Evolutionary conservation across 2,329 filamentous ascomycete genomes (phyloP), one percentile per base, ranked within the genome.

Genomic region (Scopulariopsis brevicaulis): DNA sequence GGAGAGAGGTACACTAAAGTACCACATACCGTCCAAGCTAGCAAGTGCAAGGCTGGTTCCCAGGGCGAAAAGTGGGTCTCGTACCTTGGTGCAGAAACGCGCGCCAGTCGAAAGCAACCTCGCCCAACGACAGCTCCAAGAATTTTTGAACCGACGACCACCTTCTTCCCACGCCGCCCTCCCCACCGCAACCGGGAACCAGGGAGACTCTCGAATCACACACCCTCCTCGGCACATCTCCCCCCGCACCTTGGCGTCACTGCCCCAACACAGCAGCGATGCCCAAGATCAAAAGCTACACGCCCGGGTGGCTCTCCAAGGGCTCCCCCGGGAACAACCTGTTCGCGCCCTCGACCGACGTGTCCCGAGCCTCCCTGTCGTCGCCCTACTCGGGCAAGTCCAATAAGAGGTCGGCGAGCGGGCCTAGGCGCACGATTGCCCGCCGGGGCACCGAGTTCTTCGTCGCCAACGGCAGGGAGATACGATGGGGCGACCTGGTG

Each of bases 401-500:
- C 50, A 62, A 61, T 57, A 77, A 73, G 68, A 74, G 74, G 63
- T 57, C 69, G 1, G 65, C 69, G 22, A 66, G 69, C 1, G 81
- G 82, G 20, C 81, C 83, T 11, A 75, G 78, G 59, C 73, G 83
- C 62, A 91, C 85, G 0, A 86, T 97, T 65, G 92, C 91, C 11
- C 84, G 82, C 55, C 80, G 93, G 60, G 91, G 89, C 18, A 90
- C 89, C 1, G 92, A 99, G 66, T 76, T 97, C 11, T 97, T 97
- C 68, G 85, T 90, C 14, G 92, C 91, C 22, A 85, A 88, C 48
- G 92, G 92, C 54, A 92, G 87, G 65, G 90, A 97, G 71, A 87
- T 99, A 61, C 82, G 92, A 70, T 99, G 94, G 91, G 86, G 89
- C 11, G 90, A 96, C 71, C 74, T 99, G 58, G 83, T 84, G 56